These are phyloP conservation scores for Bruguiera gymnorhiza DNA, from an alignment of 345 rosid species.

Conservation along the genomic window DNA sequence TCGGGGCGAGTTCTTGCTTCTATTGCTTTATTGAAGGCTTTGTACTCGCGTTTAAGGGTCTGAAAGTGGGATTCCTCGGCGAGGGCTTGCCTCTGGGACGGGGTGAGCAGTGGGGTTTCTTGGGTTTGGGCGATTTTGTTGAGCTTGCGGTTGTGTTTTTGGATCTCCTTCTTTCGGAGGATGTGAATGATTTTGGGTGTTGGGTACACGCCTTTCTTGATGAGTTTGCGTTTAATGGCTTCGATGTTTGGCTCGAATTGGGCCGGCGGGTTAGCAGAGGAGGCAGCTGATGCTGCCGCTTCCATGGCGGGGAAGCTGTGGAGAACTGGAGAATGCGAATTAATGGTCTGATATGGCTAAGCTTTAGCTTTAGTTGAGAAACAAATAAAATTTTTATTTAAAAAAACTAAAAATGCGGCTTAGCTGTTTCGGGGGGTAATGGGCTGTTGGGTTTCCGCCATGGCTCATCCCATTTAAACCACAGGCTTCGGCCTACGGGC, in stretches of 20 bases:
- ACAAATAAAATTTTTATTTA: too few species aligned
- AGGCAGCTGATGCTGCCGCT: slow-evolving; percentile 35
- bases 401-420: too few species aligned
- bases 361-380: too few species aligned
- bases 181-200: slow-evolving; percentile 67
- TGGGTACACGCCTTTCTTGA: slow-evolving; percentile 55
- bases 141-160: slow-evolving; percentile 66
- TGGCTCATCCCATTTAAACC: too few species aligned
- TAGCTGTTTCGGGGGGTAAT: too few species aligned
- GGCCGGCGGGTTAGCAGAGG: slow-evolving; percentile 24
- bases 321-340: too few species aligned
- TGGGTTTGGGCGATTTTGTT: slow-evolving; percentile 34
- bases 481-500: too few species aligned
- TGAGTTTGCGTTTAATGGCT: slow-evolving; percentile 51
- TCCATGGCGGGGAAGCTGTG: too few species aligned
- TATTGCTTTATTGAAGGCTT: slow-evolving; percentile 45
- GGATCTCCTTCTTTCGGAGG: slow-evolving; percentile 75
- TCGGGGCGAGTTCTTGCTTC: slow-evolving; percentile 10
- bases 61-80: slow-evolving; percentile 52
- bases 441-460: too few species aligned
- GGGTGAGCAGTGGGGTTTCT: slow-evolving; percentile 35
- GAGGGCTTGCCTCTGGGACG: slow-evolving; percentile 40
- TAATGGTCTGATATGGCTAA: neutral
- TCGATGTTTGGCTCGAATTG: slow-evolving; percentile 58
- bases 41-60: slow-evolving; percentile 59